Conservation (phyloP, 148 eudicot species). For the Hydrangea macrophylla region DNA sequence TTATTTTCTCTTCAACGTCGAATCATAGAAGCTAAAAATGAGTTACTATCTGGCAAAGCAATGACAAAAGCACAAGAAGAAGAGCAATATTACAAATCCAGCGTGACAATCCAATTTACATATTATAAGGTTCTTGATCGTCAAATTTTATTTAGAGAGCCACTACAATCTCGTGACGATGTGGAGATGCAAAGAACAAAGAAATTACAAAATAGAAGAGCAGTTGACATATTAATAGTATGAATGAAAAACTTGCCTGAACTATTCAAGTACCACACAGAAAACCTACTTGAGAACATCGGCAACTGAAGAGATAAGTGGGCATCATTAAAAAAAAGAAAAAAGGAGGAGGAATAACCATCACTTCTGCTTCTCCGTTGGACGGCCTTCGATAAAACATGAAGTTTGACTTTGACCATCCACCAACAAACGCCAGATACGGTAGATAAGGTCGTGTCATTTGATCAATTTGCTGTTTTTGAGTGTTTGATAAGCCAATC, state of each 20-base stretch:
- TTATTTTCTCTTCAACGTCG: no score
- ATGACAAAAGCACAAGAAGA: no score
- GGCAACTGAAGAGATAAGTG: neutral
- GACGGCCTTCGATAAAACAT: no score
- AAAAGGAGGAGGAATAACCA: no score
- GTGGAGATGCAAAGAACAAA: neutral
- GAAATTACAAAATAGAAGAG: neutral
- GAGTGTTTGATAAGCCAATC: constrained; percentile 90
- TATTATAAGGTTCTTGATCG: no score
- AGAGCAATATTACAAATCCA: no score
- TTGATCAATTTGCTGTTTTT: constrained; percentile 47
- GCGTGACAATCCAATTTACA: no score
- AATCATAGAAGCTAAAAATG: no score
- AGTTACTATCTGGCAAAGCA: no score
- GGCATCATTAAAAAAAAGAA: neutral
- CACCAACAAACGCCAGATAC: neutral
- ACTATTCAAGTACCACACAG: neutral
- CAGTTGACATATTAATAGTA: neutral
- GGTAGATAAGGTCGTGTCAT: constrained; percentile 6
- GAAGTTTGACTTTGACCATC: no score
- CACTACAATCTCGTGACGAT: neutral
- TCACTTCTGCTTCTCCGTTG: no score
- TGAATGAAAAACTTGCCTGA: neutral
- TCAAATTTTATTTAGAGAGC: no score
- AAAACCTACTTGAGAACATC: neutral